Conservation (phyloP, 495 filamentous ascomycete genomes). For the Neurospora africana region DNA sequence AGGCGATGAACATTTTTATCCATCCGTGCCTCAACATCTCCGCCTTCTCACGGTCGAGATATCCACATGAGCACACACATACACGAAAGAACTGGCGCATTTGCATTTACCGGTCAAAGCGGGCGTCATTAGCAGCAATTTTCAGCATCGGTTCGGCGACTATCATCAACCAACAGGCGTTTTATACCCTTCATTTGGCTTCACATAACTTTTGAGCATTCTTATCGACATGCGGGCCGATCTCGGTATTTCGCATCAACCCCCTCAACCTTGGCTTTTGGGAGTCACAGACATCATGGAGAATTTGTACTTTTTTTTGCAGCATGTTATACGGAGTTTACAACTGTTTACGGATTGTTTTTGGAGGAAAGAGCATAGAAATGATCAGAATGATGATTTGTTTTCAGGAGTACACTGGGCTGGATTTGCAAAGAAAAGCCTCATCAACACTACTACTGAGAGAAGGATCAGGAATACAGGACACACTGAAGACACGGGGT, state of each 20-base stretch:
- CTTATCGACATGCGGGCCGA: not conserved
- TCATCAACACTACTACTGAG: not conserved
- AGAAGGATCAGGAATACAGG: not conserved
- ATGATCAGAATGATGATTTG: not conserved
- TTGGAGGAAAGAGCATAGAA: not conserved
- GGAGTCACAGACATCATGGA: not conserved
- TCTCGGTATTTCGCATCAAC: not conserved
- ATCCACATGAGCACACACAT: not conserved
- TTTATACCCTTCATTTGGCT: slow-evolving; percentile 1
- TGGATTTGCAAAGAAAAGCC: not conserved
- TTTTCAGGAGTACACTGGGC: not conserved
- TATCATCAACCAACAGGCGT: not conserved
- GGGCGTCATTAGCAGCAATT: not conserved
- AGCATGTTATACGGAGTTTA: not conserved
- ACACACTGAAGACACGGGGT: not conserved
- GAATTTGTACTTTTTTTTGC: not conserved
- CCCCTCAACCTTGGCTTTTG: not conserved
- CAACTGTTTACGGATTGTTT: not conserved
- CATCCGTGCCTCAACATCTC: not conserved
- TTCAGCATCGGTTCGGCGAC: not conserved
- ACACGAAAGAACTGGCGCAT: not conserved
- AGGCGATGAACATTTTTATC: not conserved
- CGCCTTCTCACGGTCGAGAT: not conserved
- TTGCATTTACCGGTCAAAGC: not conserved
- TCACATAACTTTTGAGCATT: not conserved